Percentiles rank a stretch among this genome's conserved stretches.
These are phyloP conservation scores for Microbotryum lychnidis-dioicae DNA, from an alignment of 1,284 basidiomycete genomes.

Conservation along the genomic window DNA sequence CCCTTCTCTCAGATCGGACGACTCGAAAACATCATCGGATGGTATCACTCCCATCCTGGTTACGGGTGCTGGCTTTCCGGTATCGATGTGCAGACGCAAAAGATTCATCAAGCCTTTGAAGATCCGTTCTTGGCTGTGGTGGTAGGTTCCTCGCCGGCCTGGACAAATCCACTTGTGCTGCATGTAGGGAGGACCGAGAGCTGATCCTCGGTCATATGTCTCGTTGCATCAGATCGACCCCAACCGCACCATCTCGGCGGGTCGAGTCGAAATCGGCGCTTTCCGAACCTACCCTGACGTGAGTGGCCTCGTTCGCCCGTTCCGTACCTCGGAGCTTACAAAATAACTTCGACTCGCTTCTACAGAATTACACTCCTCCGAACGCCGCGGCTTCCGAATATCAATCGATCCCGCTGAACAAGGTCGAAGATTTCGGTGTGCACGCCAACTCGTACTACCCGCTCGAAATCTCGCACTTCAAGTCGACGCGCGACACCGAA, in stretches of 20 bases:
- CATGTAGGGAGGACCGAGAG: not conserved
- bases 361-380: constrained; percentile 69
- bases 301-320: constrained; percentile 17
- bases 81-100: constrained; percentile 91
- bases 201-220: not conserved
- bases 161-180: not conserved
- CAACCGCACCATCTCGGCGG: constrained; percentile 93
- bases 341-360: not conserved
- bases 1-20: constrained; percentile 55
- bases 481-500: constrained; percentile 74
- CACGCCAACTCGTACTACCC: constrained; percentile 96
- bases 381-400: constrained; percentile 62
- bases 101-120: constrained; percentile 86
- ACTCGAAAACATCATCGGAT: constrained; percentile 85
- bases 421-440: constrained; percentile 96
- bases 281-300: constrained; percentile 90
- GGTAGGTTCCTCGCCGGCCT: constrained; percentile 47
- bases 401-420: constrained; percentile 85
- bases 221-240: constrained; percentile 70
- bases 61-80: constrained; percentile 97
- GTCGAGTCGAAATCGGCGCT: constrained; percentile 96
- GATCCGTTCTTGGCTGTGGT: constrained; percentile 98
- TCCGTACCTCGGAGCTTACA: not conserved
- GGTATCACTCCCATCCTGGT: constrained; percentile 98
- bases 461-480: constrained; percentile 90